phyloP scores from a whole-genome alignment of 352 stramenopile genomes.

The Globisporangium cederbergense region DNA sequence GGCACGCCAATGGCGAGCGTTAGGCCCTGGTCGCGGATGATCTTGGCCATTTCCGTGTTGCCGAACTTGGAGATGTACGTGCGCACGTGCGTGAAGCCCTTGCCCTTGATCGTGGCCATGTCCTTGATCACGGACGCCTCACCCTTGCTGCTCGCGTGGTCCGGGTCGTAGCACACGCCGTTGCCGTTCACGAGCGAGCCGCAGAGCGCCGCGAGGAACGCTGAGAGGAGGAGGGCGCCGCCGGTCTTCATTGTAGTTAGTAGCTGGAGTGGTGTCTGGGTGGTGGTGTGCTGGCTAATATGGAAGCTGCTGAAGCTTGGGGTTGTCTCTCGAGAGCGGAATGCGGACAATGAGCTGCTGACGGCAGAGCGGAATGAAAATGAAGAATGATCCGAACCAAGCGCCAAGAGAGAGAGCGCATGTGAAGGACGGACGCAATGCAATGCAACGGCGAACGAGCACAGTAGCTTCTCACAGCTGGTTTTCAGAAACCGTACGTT shows the following conservation, averaged over 20 bases:
- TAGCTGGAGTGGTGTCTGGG: background rate
- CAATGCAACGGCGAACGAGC: background rate
- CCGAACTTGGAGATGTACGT: slow-evolving; percentile 73
- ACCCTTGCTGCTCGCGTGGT: slow-evolving; percentile 38
- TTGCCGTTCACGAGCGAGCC: slow-evolving; percentile 39
- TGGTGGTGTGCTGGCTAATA: background rate
- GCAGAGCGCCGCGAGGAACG: slow-evolving; percentile 28
- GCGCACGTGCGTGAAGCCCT: slow-evolving; percentile 59
- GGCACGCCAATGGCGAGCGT: slow-evolving; percentile 50
- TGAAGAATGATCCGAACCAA: background rate
- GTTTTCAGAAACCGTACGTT: slow-evolving; percentile 2
- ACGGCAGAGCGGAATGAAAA: background rate
- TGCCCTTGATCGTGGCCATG: slow-evolving; percentile 43
- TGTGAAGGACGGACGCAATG: background rate
- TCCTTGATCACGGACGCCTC: slow-evolving; percentile 34
- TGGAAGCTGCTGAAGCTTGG: background rate
- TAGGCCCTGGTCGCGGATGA: slow-evolving; percentile 50
- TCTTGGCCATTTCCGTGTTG: slow-evolving; percentile 42
- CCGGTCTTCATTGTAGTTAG: slow-evolving; percentile 16
- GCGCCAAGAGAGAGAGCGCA: background rate
- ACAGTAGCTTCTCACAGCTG: background rate
- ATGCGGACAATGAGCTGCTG: slow-evolving; percentile 1
- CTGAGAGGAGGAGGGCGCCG: slow-evolving; percentile 13
- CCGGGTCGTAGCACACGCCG: slow-evolving; percentile 70
- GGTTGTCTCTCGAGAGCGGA: background rate